Percentiles rank a stretch among this genome's conserved stretches.
Evolutionary conservation across 768 basidiomycete species (phyloP).

Genomic region (Lanmaoa pseudosensibilis): DNA sequence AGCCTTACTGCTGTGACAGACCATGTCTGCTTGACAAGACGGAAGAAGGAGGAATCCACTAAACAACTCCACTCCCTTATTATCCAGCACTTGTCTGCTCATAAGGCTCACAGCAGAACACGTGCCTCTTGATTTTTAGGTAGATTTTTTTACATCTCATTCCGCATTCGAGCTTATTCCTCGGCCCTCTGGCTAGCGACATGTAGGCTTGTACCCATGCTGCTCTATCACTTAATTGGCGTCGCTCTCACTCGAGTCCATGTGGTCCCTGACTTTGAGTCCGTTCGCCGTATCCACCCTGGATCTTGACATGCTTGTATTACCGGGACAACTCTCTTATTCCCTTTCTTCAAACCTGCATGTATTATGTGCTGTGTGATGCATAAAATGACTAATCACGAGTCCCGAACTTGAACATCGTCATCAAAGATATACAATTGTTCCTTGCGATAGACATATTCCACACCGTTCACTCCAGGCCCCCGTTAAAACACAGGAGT

Average conservation of each 20-base stretch:
- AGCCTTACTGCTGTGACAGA: constrained; percentile 12
- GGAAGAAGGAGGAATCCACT: constrained; percentile 19
- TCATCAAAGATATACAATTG: background rate
- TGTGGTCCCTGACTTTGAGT: too few species aligned
- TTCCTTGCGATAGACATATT: background rate
- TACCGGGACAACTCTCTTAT: background rate
- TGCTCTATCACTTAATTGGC: background rate
- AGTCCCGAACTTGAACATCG: background rate
- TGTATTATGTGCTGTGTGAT: background rate
- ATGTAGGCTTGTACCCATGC: too few species aligned
- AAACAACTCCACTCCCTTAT: constrained; percentile 17
- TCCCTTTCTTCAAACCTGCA: background rate
- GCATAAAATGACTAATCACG: background rate
- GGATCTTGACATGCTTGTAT: background rate
- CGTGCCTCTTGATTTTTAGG: background rate
- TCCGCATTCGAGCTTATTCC: background rate
- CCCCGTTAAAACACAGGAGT: background rate
- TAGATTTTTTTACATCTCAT: background rate
- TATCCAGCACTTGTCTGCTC: constrained; percentile 14
- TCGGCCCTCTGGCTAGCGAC: background rate
- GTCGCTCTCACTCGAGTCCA: too few species aligned
- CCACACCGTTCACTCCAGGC: too few species aligned
- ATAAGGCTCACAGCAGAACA: background rate
- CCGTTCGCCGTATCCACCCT: too few species aligned
- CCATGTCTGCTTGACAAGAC: constrained; percentile 22